A percentile compares a stretch with the other conserved stretches of the same genome.
These are phyloP conservation scores for Chaetomium globosum DNA, from an alignment of 2,329 filamentous ascomycete species.

Conservation along the genomic window DNA sequence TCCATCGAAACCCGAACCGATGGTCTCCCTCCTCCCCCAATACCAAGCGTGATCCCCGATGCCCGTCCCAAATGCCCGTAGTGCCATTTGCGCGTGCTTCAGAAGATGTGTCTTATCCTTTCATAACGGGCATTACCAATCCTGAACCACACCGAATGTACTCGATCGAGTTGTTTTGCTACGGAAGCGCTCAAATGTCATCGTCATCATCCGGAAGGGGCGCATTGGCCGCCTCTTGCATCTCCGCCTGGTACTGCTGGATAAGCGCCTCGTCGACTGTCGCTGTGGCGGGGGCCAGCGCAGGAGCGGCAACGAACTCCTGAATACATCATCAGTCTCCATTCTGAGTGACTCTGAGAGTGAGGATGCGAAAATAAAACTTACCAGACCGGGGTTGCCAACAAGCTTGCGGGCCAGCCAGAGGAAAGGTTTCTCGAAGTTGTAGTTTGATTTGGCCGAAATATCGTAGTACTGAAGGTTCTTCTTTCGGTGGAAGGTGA, in stretches of 20 bases:
- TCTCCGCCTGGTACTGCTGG: constrained; percentile 82
- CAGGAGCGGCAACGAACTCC: constrained; percentile 96
- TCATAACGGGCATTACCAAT: constrained; percentile 39
- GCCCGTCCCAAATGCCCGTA: constrained; percentile 33
- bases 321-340: constrained; percentile 47
- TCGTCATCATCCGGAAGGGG: constrained; percentile 89
- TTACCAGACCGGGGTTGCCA: constrained; percentile 82
- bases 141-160: constrained; percentile 24
- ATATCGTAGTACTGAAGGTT: constrained; percentile 99
- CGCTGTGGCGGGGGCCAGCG: constrained; percentile 91
- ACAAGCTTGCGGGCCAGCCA: constrained; percentile 99
- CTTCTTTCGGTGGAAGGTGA: constrained; percentile 99
- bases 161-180: constrained; percentile 22
- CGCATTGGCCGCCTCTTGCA: constrained; percentile 75
- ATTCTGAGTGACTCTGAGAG: constrained; percentile 21
- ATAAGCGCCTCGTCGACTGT: constrained; percentile 83
- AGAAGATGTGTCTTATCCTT: constrained; percentile 33
- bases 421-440: constrained; percentile 99
- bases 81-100: constrained; percentile 33
- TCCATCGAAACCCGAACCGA: constrained; percentile 25
- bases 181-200: constrained; percentile 34
- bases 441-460: constrained; percentile 99
- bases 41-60: constrained; percentile 22
- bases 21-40: constrained; percentile 21
- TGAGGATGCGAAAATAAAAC: constrained; percentile 40